These are phyloP conservation scores for Candida tammaniensis DNA, from an alignment of 805 yeast species.

Conservation along the genomic window DNA sequence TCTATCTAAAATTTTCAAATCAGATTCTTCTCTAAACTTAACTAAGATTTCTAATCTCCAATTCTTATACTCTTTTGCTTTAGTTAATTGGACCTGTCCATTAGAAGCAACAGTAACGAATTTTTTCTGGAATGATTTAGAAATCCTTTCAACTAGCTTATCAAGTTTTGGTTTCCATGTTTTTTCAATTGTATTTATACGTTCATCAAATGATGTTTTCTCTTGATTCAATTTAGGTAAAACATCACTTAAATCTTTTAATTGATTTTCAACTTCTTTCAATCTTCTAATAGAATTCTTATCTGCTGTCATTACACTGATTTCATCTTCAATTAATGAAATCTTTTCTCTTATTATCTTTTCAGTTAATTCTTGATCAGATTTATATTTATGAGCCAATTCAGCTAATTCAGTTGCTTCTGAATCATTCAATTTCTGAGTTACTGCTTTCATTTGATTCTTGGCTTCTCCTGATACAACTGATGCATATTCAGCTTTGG, in stretches of 20 bases:
- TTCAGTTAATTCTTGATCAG: slow-evolving; percentile 35
- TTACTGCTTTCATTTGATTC: slow-evolving; percentile 32
- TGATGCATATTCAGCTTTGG: slow-evolving; percentile 33
- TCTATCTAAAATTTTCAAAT: slow-evolving; percentile 70
- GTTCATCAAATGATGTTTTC: slow-evolving; percentile 24
- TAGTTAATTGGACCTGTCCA: slow-evolving; percentile 71
- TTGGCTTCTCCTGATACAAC: slow-evolving; percentile 39
- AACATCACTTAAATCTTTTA: slow-evolving; percentile 29
- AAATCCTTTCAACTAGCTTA: slow-evolving; percentile 51
- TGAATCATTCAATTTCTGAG: slow-evolving; percentile 35
- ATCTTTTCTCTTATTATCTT: slow-evolving; percentile 37
- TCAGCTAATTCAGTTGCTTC: slow-evolving; percentile 36
- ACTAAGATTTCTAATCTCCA: slow-evolving; percentile 88
- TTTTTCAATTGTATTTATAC: slow-evolving; percentile 37
- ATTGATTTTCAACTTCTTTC: slow-evolving; percentile 31
- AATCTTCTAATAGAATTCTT: slow-evolving; percentile 39
- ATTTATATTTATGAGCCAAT: slow-evolving; percentile 37
- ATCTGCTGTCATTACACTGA: slow-evolving; percentile 35
- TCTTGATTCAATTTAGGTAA: slow-evolving; percentile 34
- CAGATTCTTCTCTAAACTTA: slow-evolving; percentile 76
- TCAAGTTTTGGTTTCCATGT: slow-evolving; percentile 66
- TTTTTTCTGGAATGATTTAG: slow-evolving; percentile 60
- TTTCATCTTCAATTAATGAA: slow-evolving; percentile 46
- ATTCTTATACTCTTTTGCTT: slow-evolving; percentile 53
- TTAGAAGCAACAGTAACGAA: slow-evolving; percentile 79